Conservation (phyloP, 495 filamentous ascomycete species). For the Penicillium angulare region DNA sequence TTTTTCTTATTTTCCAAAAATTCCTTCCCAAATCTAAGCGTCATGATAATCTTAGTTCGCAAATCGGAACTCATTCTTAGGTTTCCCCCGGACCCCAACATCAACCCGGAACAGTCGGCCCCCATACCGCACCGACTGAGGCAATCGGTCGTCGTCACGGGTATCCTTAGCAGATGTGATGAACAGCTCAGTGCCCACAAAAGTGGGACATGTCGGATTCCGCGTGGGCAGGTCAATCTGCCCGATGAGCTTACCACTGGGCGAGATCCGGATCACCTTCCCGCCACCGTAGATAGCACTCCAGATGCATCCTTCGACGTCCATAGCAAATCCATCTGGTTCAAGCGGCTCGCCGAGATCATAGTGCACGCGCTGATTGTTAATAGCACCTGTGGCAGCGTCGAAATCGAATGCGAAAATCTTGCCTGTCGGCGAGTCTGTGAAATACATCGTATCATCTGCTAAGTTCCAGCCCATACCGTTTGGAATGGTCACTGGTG, state of each 20-base stretch:
- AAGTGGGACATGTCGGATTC: conserved; percentile 68
- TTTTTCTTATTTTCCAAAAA: too few species aligned
- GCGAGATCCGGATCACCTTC: conserved; percentile 64
- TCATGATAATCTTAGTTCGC: conserved; percentile 2
- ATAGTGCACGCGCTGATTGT: conserved; percentile 58
- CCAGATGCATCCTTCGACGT: conserved; percentile 73
- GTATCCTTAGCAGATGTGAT: conserved; percentile 71
- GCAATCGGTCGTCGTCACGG: conserved; percentile 44
- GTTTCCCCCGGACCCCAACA: conserved; percentile 61
- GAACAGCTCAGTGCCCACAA: conserved; percentile 72
- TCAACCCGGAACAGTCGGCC: conserved; percentile 68
- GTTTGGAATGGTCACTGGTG: conserved; percentile 79
- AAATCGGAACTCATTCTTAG: conserved; percentile 53
- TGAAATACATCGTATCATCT: conserved; percentile 78
- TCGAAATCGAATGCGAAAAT: conserved; percentile 79
- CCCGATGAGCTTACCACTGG: conserved; percentile 62
- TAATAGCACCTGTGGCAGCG: conserved; percentile 56
- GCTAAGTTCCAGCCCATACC: conserved; percentile 72
- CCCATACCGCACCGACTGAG: conserved; percentile 59
- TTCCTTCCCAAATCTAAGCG: not conserved
- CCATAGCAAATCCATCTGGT: conserved; percentile 74
- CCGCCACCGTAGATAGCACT: conserved; percentile 72
- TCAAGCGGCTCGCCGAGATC: conserved; percentile 49
- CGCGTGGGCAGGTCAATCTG: conserved; percentile 65
- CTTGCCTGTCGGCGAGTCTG: conserved; percentile 68